Base-by-base conservation (phyloP, 176 grass and related monocot genomes). In the Hsuehochloa calcarea region DNA sequence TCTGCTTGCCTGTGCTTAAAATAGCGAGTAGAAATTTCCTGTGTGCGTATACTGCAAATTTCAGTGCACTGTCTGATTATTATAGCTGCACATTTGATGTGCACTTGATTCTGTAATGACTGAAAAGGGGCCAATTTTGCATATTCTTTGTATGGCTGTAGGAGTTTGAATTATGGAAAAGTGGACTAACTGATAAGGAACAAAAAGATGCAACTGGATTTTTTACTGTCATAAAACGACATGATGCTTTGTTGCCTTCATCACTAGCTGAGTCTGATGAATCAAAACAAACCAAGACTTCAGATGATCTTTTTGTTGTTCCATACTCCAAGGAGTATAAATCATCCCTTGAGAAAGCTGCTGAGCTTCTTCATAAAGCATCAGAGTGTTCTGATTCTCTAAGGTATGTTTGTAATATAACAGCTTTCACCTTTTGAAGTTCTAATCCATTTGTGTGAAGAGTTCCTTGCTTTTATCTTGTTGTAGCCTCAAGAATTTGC, bases 81-180 rank as follows among this genome's bases (percentile, higher is more conserved):
- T 22, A 39, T 38, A 68, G 6, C 2, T 80, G 34, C 69, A 72
- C 11, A 23, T 63, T 75, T 51, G 72, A 34, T 45, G 34, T 63
- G 46, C 62, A 19, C 14, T 82, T 84, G 39, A 83, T 88, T 81
- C 72, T 25, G 31, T 78, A 84, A 23, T 26, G 69, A 45, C 65
- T 85, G 49, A 63, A 78, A 70, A 43, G 29, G 19, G 19, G 40
- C 22, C 29, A 49, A 61, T 65, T 43, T 35, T 50, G 6, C 26
- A 65, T 43, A 65, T 54, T 79, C 27, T 22, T 85, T 73, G 26
- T 83, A 64, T 91, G 75, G 19, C 12, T 66, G 20, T 74, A 98
- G 95, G 95, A 98, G 78, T 98, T 98, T 85, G 90, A 93, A 79
- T 68, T 98, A 72, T 98, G 95, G 95, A 98, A 90, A 68, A 84